Evolutionary conservation across 345 rosid species (phyloP).

Genomic region (Microcos paniculata): DNA sequence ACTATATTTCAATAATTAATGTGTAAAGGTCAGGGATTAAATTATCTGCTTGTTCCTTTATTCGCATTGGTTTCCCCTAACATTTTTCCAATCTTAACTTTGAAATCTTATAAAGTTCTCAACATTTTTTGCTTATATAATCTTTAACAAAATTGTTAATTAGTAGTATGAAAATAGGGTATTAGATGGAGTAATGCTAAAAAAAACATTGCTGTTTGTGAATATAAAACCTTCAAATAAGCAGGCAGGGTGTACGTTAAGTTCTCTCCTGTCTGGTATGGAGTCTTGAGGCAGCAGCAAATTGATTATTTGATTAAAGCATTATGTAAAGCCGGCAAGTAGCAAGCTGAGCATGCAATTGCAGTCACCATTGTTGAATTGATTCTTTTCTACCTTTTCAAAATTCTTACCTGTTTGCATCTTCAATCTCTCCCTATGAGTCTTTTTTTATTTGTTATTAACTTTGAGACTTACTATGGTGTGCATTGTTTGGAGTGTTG

Average conservation of each 20-base stretch:
- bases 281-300: neutral
- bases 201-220: neutral
- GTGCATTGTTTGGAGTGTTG: constrained; percentile 10
- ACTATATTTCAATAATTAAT: constrained; percentile 3
- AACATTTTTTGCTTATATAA: neutral
- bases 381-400: neutral
- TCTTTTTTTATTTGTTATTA: constrained; percentile 1
- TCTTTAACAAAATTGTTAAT: neutral
- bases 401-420: neutral
- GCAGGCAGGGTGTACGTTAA: neutral
- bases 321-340: neutral
- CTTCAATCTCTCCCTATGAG: neutral
- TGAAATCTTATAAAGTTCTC: neutral
- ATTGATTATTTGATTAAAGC: neutral
- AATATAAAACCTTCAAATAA: no score
- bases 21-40: neutral
- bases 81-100: neutral
- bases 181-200: neutral
- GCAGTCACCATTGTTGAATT: constrained; percentile 6
- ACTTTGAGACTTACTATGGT: neutral
- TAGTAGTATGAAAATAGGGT: neutral
- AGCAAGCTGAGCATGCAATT: constrained; percentile 11
- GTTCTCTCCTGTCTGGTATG: neutral
- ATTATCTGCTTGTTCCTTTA: constrained; percentile 12
- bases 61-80: neutral